Evolutionary conservation across 257 asterid genomes (phyloP).

Genomic region (Linaria vulgaris): DNA sequence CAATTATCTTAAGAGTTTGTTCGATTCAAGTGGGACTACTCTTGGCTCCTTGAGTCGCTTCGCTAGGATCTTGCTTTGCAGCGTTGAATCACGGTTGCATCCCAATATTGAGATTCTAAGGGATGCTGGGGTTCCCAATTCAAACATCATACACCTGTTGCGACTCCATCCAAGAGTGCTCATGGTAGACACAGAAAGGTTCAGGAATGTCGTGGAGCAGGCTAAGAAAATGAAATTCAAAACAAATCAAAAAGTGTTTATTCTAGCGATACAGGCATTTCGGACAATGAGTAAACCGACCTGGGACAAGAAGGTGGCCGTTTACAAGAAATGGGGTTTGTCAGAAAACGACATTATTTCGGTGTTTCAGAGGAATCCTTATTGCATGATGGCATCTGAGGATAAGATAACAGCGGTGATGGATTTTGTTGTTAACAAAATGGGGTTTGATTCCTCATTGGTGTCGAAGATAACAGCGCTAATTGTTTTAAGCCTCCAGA

Average conservation of each 20-base stretch:
- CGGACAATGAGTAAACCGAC: conserved; percentile 1
- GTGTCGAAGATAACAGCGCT: conserved; percentile 8
- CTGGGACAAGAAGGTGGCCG: conserved; percentile 30
- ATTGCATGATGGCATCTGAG: conserved; percentile 9
- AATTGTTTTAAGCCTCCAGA: conserved; percentile 23
- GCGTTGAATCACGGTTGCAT: neutral
- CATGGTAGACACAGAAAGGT: neutral
- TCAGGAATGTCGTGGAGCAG: conserved; percentile 15
- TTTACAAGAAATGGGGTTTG: conserved; percentile 26
- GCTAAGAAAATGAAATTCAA: conserved; percentile 21
- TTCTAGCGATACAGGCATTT: conserved; percentile 8
- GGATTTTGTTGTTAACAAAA: conserved; percentile 27
- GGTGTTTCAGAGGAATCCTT: too few species aligned
- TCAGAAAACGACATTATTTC: neutral
- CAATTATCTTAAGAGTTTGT: conserved; percentile 11
- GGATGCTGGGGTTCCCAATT: conserved; percentile 9
- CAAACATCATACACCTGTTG: neutral
- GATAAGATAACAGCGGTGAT: conserved; percentile 23
- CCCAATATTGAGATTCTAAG: conserved; percentile 13
- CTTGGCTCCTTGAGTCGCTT: conserved; percentile 1
- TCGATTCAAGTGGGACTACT: conserved; percentile 13
- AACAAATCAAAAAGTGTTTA: neutral
- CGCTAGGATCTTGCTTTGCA: neutral
- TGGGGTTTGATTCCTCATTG: conserved; percentile 18
- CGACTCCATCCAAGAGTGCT: conserved; percentile 21